Conservation (phyloP, 768 basidiomycete genomes). For the Steccherinum ochraceum region DNA sequence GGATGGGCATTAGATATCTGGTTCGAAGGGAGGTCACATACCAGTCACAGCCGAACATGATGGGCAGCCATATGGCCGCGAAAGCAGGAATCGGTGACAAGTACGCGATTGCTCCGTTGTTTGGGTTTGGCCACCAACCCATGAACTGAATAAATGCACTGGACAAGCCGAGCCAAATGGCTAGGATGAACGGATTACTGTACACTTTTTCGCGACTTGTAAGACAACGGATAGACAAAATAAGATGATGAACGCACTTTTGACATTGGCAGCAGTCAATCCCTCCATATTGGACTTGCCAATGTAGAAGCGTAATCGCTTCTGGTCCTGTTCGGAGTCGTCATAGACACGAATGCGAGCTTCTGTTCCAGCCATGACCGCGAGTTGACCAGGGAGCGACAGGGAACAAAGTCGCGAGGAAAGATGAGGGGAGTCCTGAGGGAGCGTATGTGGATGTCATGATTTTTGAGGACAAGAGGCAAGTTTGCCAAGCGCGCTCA, state of each 20-base stretch:
- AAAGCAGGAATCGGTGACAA: conserved; percentile 61
- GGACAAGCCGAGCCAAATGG: conserved; percentile 56
- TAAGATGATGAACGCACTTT: conserved; percentile 32
- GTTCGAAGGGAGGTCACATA: conserved; percentile 29
- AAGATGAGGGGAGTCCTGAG: neutral
- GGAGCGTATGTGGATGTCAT: neutral
- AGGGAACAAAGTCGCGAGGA: conserved; percentile 1
- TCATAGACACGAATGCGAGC: conserved; percentile 46
- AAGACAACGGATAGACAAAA: neutral
- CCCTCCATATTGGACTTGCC: conserved; percentile 62
- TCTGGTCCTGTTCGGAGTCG: conserved; percentile 40
- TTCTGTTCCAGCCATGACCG: conserved; percentile 17
- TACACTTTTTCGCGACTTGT: conserved; percentile 33
- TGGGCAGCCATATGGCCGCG: conserved; percentile 52
- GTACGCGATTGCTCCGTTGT: conserved; percentile 41
- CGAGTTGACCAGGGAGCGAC: neutral
- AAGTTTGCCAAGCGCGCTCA: too few species aligned
- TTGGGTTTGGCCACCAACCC: conserved; percentile 59
- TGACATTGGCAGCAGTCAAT: conserved; percentile 60
- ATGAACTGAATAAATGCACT: conserved; percentile 51
- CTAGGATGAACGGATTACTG: conserved; percentile 50
- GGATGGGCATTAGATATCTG: neutral
- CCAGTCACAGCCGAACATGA: conserved; percentile 71
- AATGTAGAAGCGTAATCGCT: conserved; percentile 54
- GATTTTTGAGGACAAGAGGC: too few species aligned